Evolutionary conservation across 208 protist genomes (phyloP), one percentile per base, ranked within the genome.

Genomic region (Wallacemonas collosoma): DNA sequence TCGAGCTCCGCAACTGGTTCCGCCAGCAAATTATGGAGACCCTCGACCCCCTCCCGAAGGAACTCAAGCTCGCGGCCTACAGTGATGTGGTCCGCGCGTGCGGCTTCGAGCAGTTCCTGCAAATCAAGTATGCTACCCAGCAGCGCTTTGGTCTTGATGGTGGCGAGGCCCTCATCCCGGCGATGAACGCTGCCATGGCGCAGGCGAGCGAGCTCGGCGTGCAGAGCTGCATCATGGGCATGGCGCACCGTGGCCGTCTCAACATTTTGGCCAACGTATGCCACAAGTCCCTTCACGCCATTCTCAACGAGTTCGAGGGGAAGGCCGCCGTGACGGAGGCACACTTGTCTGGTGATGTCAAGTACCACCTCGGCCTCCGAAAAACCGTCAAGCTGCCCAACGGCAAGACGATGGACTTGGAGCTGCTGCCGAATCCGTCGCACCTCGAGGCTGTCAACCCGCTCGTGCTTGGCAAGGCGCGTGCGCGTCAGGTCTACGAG

Each of bases 371-470:
- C 15, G 98, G 98, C 64, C 67, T 87, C 65, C 83, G 75, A 73
- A 91, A 95, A 51, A 89, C 61, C 40, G 78, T 95, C 39, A 72
- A 58, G 26, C 67, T 95, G 64, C 71, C 71, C 7, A 94, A 88
- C 72, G 93, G 91, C 65, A 84, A 97, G 48, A 82, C 77, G 8
- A 81, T 99, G 8, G 90, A 99, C 83, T 61, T 99, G 3, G 98
- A 98, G 39, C 87, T 99, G 50, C 82, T 99, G 44, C 93, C 98
- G 17, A 99, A 99, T 88, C 98, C 98, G 38, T 99, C 98, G 6
- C 99, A 99, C 77, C 83, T 99, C 8, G 98, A 99, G 87, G 97
- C 98, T n/a, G 98, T 99, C 47, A 99, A 99, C 84, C 95, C 98
- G 1, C 92, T 99, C 48, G 98, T 99, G 11, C 85, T 98, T 64